These are phyloP conservation scores for Aspergillus sp. DNA, from an alignment of 2,329 filamentous ascomycete genomes.

Conservation along the genomic window DNA sequence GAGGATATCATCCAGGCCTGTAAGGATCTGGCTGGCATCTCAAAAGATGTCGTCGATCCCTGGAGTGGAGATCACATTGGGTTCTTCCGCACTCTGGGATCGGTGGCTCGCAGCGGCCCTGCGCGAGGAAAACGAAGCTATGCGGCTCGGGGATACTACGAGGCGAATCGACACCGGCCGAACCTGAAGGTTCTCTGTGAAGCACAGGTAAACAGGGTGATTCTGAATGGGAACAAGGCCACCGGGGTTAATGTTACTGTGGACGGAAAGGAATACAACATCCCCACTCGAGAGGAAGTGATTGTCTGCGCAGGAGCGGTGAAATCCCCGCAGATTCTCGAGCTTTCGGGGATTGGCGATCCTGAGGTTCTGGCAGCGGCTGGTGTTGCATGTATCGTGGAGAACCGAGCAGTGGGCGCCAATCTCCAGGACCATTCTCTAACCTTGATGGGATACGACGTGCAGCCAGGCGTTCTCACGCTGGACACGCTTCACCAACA, in stretches of 20 bases:
- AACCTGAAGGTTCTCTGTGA: constrained; percentile 46
- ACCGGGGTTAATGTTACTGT: constrained; percentile 41
- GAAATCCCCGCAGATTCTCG: constrained; percentile 54
- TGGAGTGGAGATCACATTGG: constrained; percentile 33
- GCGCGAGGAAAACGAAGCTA: constrained; percentile 34
- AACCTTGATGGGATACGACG: constrained; percentile 8
- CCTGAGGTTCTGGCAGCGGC: constrained; percentile 34
- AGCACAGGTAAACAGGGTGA: constrained; percentile 36
- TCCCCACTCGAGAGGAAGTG: constrained; percentile 44
- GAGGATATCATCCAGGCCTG: constrained; percentile 14
- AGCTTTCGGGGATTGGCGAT: constrained; percentile 58
- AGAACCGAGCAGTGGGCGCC: constrained; percentile 42
- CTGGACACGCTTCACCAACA: constrained; percentile 7
- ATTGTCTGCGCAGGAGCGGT: constrained; percentile 56
- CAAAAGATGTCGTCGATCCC: constrained; percentile 16
- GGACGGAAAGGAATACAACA: constrained; percentile 29
- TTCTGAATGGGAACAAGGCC: constrained; percentile 12
- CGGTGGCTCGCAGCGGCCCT: constrained; percentile 24
- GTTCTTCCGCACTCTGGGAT: constrained; percentile 30
- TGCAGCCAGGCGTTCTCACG: constrained; percentile 5
- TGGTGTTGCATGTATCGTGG: constrained; percentile 38
- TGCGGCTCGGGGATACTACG: constrained; percentile 35
- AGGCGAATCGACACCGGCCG: constrained; percentile 27
- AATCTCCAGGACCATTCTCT: constrained; percentile 45
- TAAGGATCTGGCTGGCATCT: constrained; percentile 6